Percentiles rank a stretch among this genome's conserved stretches.
phyloP scores from a whole-genome alignment of 768 basidiomycete species.

The Ephemerocybe angulata region DNA sequence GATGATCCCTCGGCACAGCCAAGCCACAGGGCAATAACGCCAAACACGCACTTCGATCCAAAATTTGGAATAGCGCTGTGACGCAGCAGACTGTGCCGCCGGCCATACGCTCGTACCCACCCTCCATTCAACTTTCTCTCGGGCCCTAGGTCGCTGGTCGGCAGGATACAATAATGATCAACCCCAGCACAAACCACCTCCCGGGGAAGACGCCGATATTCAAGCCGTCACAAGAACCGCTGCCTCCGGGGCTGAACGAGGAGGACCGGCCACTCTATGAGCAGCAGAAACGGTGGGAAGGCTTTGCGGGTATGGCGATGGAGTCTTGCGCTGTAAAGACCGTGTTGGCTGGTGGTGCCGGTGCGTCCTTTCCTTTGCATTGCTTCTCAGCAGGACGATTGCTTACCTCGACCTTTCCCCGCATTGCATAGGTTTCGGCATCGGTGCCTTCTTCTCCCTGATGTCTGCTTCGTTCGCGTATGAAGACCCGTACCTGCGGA shows the following conservation, averaged over 20 bases:
- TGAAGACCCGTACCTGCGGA: slow-evolving; percentile 84
- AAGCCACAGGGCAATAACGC: not conserved
- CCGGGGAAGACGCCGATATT: slow-evolving; percentile 69
- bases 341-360: slow-evolving; percentile 74
- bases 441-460: slow-evolving; percentile 93
- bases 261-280: slow-evolving; percentile 67
- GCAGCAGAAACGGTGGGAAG: slow-evolving; percentile 76
- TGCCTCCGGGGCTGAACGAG: slow-evolving; percentile 79
- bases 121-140: not conserved
- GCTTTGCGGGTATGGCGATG: slow-evolving; percentile 66
- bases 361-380: slow-evolving; percentile 42
- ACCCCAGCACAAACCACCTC: slow-evolving; percentile 29
- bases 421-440: slow-evolving; percentile 64
- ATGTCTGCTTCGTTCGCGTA: slow-evolving; percentile 96
- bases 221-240: slow-evolving; percentile 81
- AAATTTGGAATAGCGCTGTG: not conserved
- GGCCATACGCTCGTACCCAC: not conserved
- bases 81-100: not conserved
- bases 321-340: slow-evolving; percentile 88
- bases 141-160: not conserved
- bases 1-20: too few relatives aligned
- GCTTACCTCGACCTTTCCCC: not conserved
- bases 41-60: not conserved
- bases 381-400: not conserved
- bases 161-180: slow-evolving; percentile 12